Evolutionary conservation across 805 yeast species (phyloP).

Genomic region (Cyberlindnera euphorbiae): DNA sequence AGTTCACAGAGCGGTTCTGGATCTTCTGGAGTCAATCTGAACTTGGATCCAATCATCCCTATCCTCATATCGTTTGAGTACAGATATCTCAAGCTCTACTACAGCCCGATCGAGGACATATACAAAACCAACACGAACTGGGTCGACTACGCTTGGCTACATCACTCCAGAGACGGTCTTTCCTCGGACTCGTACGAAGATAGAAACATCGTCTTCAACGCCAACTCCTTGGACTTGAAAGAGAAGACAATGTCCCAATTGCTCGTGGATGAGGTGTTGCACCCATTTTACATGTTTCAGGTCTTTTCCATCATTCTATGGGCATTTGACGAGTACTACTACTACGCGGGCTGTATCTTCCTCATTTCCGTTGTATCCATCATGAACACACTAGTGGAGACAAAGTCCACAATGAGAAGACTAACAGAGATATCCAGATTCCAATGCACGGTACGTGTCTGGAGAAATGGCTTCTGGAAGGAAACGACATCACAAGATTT

Average conservation of each 20-base stretch:
- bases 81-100: constrained; percentile 77
- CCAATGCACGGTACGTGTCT: constrained; percentile 79
- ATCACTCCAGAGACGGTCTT: constrained; percentile 58
- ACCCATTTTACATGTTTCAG: constrained; percentile 95
- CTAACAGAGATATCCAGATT: constrained; percentile 69
- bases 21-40: constrained; percentile 15
- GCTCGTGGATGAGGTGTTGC: constrained; percentile 81
- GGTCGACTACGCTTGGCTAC: constrained; percentile 78
- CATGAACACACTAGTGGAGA: constrained; percentile 78
- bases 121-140: constrained; percentile 82
- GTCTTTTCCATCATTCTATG: constrained; percentile 87
- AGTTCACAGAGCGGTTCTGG: constrained; percentile 5
- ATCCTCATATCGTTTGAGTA: constrained; percentile 68
- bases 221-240: constrained; percentile 67
- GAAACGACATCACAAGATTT: constrained; percentile 69
- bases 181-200: constrained; percentile 64
- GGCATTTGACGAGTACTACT: constrained; percentile 88
- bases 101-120: constrained; percentile 83
- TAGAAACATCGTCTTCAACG: constrained; percentile 70
- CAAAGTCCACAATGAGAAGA: constrained; percentile 67
- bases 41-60: constrained; percentile 47
- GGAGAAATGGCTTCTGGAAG: constrained; percentile 92
- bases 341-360: constrained; percentile 90
- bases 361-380: constrained; percentile 80
- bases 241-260: constrained; percentile 65